Conservation (phyloP, 768 basidiomycete genomes). For the Gloeostereum incarnatum region DNA sequence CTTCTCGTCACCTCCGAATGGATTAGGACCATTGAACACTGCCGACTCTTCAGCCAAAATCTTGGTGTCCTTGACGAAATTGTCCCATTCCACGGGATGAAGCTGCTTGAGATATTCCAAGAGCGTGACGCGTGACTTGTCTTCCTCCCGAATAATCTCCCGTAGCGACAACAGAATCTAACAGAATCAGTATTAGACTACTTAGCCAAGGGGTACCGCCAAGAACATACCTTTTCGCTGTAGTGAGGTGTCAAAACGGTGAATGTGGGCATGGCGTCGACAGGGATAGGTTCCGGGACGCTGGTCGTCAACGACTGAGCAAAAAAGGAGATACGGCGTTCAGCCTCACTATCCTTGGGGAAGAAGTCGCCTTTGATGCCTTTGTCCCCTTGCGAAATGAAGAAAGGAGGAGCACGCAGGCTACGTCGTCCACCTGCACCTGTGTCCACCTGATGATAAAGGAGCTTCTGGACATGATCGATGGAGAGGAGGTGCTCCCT, state of each 20-base stretch:
- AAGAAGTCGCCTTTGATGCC: conserved; percentile 80
- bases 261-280: conserved; percentile 99
- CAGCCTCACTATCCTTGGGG: conserved; percentile 90
- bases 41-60: conserved; percentile 95
- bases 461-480: conserved; percentile 95
- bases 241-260: conserved; percentile 98
- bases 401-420: conserved; percentile 93
- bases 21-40: conserved; percentile 71
- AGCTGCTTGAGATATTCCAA: conserved; percentile 98
- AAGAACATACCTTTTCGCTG: conserved; percentile 74
- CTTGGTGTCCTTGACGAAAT: conserved; percentile 99
- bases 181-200: conserved; percentile 5
- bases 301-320: conserved; percentile 96
- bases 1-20: conserved; percentile 70
- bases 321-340: conserved; percentile 97
- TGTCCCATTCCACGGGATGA: conserved; percentile 98
- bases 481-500: conserved; percentile 98
- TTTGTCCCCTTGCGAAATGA: conserved; percentile 91
- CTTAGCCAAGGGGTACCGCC: conserved; percentile 1
- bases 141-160: conserved; percentile 98
- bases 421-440: conserved; percentile 78
- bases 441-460: conserved; percentile 93
- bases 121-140: conserved; percentile 94
- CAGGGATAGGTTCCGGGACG: conserved; percentile 86
- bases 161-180: conserved; percentile 91